Percentiles rank a stretch among this genome's conserved stretches.
These are phyloP conservation scores for Nemania diffusa DNA, from an alignment of 2,329 filamentous ascomycete genomes.

Conservation along the genomic window DNA sequence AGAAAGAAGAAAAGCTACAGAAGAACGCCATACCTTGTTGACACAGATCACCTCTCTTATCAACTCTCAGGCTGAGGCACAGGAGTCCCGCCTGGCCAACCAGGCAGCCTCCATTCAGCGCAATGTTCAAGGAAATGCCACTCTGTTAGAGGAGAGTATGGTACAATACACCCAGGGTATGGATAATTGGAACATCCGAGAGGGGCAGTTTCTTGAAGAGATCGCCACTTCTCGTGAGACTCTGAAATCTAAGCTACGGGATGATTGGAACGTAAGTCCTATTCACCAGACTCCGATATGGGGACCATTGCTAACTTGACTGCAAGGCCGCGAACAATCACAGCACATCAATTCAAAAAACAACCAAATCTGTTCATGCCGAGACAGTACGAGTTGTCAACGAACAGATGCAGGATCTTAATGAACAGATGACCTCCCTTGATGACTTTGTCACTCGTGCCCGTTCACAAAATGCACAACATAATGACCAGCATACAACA, in stretches of 20 bases:
- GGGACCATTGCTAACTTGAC: slow-evolving; percentile 40
- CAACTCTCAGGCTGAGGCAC: slow-evolving; percentile 75
- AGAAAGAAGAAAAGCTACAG: slow-evolving; percentile 76
- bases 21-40: slow-evolving; percentile 79
- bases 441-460: slow-evolving; percentile 91
- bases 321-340: slow-evolving; percentile 76
- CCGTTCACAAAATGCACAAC: slow-evolving; percentile 79
- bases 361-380: slow-evolving; percentile 87
- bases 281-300: slow-evolving; percentile 54
- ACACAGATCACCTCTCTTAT: slow-evolving; percentile 82
- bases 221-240: slow-evolving; percentile 78
- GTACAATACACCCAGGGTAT: slow-evolving; percentile 76
- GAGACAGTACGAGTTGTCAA: slow-evolving; percentile 92
- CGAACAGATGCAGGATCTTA: slow-evolving; percentile 86
- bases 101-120: slow-evolving; percentile 71
- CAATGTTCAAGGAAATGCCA: slow-evolving; percentile 72
- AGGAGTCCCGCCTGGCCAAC: slow-evolving; percentile 75
- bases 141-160: slow-evolving; percentile 72
- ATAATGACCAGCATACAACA: slow-evolving; percentile 75
- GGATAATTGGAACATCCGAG: slow-evolving; percentile 77
- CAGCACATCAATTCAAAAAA: slow-evolving; percentile 83
- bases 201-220: slow-evolving; percentile 74
- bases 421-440: slow-evolving; percentile 86
- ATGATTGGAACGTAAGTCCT: slow-evolving; percentile 80
- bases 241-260: slow-evolving; percentile 83